Evolutionary conservation across 177 flowering plant genomes (phyloP), one percentile per base, ranked within the genome.

Genomic region (Vitis hybrid): DNA sequence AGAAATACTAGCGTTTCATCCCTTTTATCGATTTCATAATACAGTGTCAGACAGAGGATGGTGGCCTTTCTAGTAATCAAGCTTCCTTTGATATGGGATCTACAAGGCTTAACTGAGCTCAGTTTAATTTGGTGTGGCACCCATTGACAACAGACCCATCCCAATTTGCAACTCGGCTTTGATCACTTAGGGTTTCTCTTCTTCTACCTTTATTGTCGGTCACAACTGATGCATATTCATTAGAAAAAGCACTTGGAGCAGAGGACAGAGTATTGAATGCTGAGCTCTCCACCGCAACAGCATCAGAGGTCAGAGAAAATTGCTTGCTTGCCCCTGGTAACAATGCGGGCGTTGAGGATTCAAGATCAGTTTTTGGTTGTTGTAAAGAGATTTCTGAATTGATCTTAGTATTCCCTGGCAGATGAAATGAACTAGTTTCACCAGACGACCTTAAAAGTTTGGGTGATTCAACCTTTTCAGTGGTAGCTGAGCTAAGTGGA

Each of bases 111-210:
- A 21, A 21, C 21, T 21, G 21, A 21, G 21, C 21, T 21, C 21
- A 21, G 21, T 21, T 21, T 21, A 21, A 21, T 21, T 21, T 21
- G 21, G 21, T 21, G 21, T 21, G 21, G 21, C 21, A 21, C 21
- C 21, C 21, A 21, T 21, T 21, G 21, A 21, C 21, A 21, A 21
- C 21, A 21, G 1, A 21, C 21, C 21, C 21, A 21, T 21, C 0
- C 21, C 21, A 21, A 21, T 21, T 21, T 21, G 21, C 21, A 21
- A 21, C 21, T 74, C n/a, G 92, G 84, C 60, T 79, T 87, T 27
- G 91, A 81, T 75, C 78, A 73, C 69, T 79, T 71, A 81, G 17
- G 41, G 76, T 60, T 52, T 81, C 90, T 68, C 48, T 77, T 71
- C 27, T 75, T 35, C 75, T 74, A 27, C 69, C 79, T 27, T 84